Percentiles rank a stretch among this genome's conserved stretches.
Conservation (phyloP, 306 rosid species). For the Potentilla sterilis region DNA sequence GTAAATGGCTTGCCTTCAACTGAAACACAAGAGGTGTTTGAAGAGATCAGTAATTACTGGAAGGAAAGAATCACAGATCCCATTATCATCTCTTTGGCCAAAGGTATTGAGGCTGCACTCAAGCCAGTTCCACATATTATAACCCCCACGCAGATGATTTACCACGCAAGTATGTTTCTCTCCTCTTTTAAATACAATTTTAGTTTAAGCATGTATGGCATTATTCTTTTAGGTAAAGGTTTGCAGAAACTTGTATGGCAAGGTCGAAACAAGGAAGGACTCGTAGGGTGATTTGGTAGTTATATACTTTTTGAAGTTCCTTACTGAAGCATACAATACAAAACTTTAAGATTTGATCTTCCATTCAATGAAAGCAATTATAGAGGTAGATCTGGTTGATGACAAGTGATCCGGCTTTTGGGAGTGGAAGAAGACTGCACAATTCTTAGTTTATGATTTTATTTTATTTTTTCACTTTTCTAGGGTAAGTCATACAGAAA, state of each 20-base stretch:
- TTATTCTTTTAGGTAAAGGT: constrained; percentile 6
- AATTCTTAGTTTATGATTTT: background rate
- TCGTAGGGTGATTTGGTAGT: background rate
- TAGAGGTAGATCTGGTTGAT: background rate
- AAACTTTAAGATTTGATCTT: background rate
- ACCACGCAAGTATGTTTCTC: constrained; percentile 71
- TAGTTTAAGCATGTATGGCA: background rate
- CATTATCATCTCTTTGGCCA: constrained; percentile 73
- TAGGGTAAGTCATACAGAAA: background rate
- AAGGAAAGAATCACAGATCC: constrained; percentile 84
- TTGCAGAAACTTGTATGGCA: background rate
- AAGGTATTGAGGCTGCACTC: constrained; percentile 88
- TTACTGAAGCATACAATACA: background rate
- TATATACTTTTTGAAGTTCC: background rate
- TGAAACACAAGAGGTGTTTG: constrained; percentile 76
- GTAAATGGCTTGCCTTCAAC: constrained; percentile 97
- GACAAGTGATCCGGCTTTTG: background rate
- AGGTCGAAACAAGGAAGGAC: background rate
- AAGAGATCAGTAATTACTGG: constrained; percentile 84
- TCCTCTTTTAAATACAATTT: background rate
- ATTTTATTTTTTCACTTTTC: background rate
- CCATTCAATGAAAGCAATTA: background rate
- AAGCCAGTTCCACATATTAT: constrained; percentile 82
- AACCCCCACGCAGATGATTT: constrained; percentile 84
- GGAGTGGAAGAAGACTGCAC: background rate